phyloP scores from a whole-genome alignment of 352 stramenopile species.

The Phytophthora sp. region DNA sequence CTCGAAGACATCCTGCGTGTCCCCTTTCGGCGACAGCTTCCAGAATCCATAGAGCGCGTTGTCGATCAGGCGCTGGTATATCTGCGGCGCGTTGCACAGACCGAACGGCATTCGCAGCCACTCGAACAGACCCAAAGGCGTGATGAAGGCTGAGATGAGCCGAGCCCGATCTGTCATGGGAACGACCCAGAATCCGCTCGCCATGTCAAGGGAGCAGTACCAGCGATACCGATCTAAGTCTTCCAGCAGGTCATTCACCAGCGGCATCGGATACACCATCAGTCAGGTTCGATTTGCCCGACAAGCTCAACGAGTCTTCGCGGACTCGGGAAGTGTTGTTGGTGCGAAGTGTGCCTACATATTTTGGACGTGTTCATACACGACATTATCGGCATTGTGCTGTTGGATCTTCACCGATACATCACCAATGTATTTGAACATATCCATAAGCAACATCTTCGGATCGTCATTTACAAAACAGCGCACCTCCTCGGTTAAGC shows the following conservation, averaged over 20 bases:
- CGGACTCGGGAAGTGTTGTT: too few species aligned
- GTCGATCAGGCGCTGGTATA: constrained; percentile 30
- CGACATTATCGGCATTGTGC: too few species aligned
- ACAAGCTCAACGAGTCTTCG: too few species aligned
- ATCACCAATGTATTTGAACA: too few species aligned
- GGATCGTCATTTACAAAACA: too few species aligned
- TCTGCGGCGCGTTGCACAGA: constrained; percentile 26
- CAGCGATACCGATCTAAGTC: constrained; percentile 13
- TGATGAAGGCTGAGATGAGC: constrained; percentile 27
- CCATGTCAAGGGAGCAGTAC: constrained; percentile 25
- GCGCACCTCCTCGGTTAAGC: too few species aligned
- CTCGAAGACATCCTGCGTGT: not conserved
- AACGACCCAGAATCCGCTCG: constrained; percentile 27
- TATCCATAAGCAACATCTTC: too few species aligned
- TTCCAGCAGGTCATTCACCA: constrained; percentile 20
- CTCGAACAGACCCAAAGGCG: constrained; percentile 25
- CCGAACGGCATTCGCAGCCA: constrained; percentile 31
- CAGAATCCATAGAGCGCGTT: constrained; percentile 24
- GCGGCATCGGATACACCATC: constrained; percentile 11
- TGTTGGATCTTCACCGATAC: too few species aligned
- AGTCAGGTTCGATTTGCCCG: too few species aligned
- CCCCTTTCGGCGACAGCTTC: too few species aligned
- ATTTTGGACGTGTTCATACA: too few species aligned
- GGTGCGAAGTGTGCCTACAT: too few species aligned
- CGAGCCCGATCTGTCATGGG: constrained; percentile 17